A percentile compares a stretch with the other conserved stretches of the same genome.
These are phyloP conservation scores for Suillus americanus DNA, from an alignment of 768 basidiomycete genomes.

Conservation along the genomic window DNA sequence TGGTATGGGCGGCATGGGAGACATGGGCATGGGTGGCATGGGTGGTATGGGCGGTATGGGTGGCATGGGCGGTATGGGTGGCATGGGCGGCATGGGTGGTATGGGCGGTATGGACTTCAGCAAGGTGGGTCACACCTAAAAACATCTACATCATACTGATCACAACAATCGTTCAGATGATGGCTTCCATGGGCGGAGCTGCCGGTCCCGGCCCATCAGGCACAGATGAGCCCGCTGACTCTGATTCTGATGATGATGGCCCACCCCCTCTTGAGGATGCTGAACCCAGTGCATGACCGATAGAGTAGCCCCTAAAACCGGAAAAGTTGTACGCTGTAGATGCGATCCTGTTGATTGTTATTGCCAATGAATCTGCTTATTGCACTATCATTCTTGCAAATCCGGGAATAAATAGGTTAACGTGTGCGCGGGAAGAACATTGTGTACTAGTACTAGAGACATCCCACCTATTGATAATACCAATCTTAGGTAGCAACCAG, in stretches of 20 bases:
- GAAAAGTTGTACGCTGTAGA: conserved; percentile 3
- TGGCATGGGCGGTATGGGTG: conserved; percentile 38
- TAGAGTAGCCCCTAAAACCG: conserved; percentile 1
- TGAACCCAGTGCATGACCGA: conserved; percentile 27
- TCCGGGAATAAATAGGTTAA: neutral
- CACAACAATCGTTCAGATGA: conserved; percentile 34
- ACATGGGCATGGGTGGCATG: conserved; percentile 52
- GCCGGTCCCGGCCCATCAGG: conserved; percentile 14
- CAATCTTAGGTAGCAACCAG: neutral
- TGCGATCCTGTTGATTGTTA: neutral
- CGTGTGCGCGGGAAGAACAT: neutral
- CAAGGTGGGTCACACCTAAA: conserved; percentile 42
- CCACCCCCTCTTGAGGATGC: conserved; percentile 83
- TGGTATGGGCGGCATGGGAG: conserved; percentile 54
- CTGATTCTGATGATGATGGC: conserved; percentile 53
- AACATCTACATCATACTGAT: conserved; percentile 9
- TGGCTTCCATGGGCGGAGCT: conserved; percentile 35
- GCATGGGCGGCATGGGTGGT: conserved; percentile 45
- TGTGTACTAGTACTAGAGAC: neutral
- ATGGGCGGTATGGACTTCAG: conserved; percentile 59
- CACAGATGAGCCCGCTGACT: conserved; percentile 29
- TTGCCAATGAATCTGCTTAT: conserved; percentile 1
- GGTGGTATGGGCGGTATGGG: conserved; percentile 47
- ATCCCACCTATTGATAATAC: neutral
- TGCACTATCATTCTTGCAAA: neutral